Evolutionary conservation across 371 early-diverging fungal species (phyloP).

Genomic region (Zychaea mexicana): DNA sequence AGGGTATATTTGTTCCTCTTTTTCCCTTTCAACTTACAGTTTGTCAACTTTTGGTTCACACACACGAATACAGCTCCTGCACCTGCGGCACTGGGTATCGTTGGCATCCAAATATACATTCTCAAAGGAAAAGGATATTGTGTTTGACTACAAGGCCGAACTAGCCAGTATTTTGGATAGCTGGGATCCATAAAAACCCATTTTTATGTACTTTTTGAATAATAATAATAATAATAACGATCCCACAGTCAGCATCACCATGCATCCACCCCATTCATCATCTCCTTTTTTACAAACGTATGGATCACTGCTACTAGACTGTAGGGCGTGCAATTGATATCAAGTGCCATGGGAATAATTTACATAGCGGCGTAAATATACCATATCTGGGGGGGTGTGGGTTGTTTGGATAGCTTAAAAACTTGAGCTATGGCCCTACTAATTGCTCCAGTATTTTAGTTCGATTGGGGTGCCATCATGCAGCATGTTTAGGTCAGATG

Average conservation of each 20-base stretch:
- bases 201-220: not conserved
- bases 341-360: too few species aligned
- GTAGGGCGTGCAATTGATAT: too few species aligned
- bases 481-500: constrained; percentile 5
- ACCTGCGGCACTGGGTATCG: not conserved
- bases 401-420: not conserved
- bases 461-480: too few species aligned
- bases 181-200: not conserved
- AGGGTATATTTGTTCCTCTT: too few species aligned
- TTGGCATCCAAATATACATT: not conserved
- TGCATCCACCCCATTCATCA: too few species aligned
- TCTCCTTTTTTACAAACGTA: too few species aligned
- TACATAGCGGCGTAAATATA: too few species aligned
- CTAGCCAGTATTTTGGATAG: not conserved
- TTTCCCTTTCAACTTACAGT: too few species aligned
- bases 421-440: too few species aligned
- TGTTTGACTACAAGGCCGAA: not conserved
- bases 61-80: not conserved
- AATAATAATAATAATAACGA: not conserved
- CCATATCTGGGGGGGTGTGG: not conserved
- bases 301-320: too few species aligned
- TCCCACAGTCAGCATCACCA: not conserved
- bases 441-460: too few species aligned
- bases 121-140: not conserved
- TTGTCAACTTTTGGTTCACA: too few species aligned